phyloP scores from a whole-genome alignment of 306 rosid species.

The Parietaria judaica region DNA sequence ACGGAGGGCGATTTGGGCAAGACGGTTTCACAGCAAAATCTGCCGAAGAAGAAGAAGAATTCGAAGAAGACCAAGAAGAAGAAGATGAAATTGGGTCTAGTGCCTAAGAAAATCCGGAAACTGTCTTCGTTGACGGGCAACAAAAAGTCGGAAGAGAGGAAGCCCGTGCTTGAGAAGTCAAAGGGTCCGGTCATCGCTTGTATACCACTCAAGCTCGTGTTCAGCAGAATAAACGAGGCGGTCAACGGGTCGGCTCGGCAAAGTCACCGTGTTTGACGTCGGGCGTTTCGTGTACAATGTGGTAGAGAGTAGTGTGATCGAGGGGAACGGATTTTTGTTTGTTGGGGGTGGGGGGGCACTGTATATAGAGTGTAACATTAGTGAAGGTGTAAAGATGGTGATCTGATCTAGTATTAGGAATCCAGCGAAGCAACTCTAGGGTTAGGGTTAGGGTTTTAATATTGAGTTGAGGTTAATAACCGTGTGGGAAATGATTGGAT shows the following conservation, averaged over 20 bases:
- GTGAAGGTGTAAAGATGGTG: constrained; percentile 52
- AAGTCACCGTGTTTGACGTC: constrained; percentile 35
- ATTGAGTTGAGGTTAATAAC: constrained; percentile 38
- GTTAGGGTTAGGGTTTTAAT: constrained; percentile 44
- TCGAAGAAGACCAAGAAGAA: constrained; percentile 47
- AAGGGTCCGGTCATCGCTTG: constrained; percentile 74
- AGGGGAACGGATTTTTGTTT: constrained; percentile 35
- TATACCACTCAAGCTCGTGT: constrained; percentile 72
- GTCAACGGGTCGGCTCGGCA: constrained; percentile 59
- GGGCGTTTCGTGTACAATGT: constrained; percentile 42
- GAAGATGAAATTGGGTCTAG: constrained; percentile 52
- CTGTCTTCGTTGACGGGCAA: constrained; percentile 71
- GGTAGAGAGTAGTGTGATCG: constrained; percentile 24
- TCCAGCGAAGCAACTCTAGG: constrained; percentile 15
- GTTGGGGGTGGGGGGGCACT: constrained; percentile 23
- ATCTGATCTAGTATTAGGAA: constrained; percentile 34
- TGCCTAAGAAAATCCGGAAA: constrained; percentile 69
- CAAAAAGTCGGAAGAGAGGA: constrained; percentile 50
- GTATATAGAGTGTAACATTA: constrained; percentile 67
- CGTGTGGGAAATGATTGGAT: constrained; percentile 22
- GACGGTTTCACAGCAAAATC: constrained; percentile 19
- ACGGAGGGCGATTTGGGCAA: constrained; percentile 24
- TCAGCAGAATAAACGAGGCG: constrained; percentile 85
- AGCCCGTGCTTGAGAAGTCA: constrained; percentile 46
- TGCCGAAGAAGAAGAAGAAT: constrained; percentile 32